Evolutionary conservation across 1,284 basidiomycete genomes (phyloP), one percentile per base, ranked within the genome.

Genomic region (Singerocomus inundabilis): DNA sequence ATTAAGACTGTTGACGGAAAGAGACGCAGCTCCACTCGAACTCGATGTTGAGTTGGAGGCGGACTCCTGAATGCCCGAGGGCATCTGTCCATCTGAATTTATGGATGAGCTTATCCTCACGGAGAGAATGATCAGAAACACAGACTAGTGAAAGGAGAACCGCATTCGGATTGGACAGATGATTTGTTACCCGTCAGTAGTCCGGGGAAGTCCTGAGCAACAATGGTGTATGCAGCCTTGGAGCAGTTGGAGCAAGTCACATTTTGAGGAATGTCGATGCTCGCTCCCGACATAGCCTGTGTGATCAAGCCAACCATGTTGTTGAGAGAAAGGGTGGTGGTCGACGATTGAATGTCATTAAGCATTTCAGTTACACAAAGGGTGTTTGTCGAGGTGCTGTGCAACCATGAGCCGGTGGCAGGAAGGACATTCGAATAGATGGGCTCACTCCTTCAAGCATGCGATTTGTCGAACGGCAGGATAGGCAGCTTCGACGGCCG

Each of bases 391-490:
- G 67, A 62, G 36, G 71, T 72, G 60, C 72, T 73, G 41, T 0
- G 16, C n/a, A 28, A 42, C n/a, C 6, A 21, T 49, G 8, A 53
- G 48, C 39, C 6, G 30, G 40, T 6, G 13, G 15, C 18, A 18
- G 30, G 13, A 41, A 34, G 26, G 35, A 26, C 4, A 5, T 37
- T n/a, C 29, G 15, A 35, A 32, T 21, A 44, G 21, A 32, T 1
- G 29, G 15, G 72, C 81, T 59, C 54, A 85, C 81, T 83, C 78
- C 54, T 77, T 71, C 58, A 85, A 67, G 61, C 83, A 84, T 9
- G 65, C 69, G 16, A 79, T 58, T 56, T 79, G 57, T 51, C 83
- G 74, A 26, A 72, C 68, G 13, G 76, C 68, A 10, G 80, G 77
- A 67, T 84, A 86, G 18, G 62, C 65, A 35, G 62, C 48, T 55